phyloP scores from a whole-genome alignment of 768 basidiomycete species.

The Amanita thiersii region DNA sequence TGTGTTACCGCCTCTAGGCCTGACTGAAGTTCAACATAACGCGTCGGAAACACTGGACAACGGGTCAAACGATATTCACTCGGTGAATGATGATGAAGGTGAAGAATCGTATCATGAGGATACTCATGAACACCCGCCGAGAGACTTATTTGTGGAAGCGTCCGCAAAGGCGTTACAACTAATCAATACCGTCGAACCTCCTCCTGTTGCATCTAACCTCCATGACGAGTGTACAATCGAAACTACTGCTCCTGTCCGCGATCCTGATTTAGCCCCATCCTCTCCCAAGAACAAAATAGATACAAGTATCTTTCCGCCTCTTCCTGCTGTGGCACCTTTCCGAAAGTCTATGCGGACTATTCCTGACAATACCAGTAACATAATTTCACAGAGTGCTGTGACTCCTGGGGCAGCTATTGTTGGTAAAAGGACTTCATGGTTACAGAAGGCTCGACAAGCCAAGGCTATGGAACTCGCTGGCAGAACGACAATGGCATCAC shows the following conservation, averaged over 20 bases:
- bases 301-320: conserved; percentile 43
- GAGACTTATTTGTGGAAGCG: too few relatives aligned
- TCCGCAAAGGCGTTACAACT: too few relatives aligned
- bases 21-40: too few relatives aligned
- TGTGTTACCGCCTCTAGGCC: too few relatives aligned
- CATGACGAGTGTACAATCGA: too few relatives aligned
- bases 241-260: conserved; percentile 24
- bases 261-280: conserved; percentile 17
- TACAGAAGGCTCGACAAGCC: conserved; percentile 68
- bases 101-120: too few relatives aligned
- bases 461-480: conserved; percentile 55
- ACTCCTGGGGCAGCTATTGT: conserved; percentile 33
- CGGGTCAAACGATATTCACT: too few relatives aligned
- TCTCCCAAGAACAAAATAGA: conserved; percentile 27
- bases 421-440: conserved; percentile 73
- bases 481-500: conserved; percentile 22
- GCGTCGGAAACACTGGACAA: too few relatives aligned
- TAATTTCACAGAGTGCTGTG: conserved; percentile 23
- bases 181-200: too few relatives aligned
- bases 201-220: too few relatives aligned
- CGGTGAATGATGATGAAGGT: too few relatives aligned
- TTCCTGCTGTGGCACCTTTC: conserved; percentile 62
- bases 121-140: too few relatives aligned
- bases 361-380: conserved; percentile 33
- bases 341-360: conserved; percentile 55